phyloP scores from a whole-genome alignment of 805 yeast genomes.

The Saccharomycopsis amapae region DNA sequence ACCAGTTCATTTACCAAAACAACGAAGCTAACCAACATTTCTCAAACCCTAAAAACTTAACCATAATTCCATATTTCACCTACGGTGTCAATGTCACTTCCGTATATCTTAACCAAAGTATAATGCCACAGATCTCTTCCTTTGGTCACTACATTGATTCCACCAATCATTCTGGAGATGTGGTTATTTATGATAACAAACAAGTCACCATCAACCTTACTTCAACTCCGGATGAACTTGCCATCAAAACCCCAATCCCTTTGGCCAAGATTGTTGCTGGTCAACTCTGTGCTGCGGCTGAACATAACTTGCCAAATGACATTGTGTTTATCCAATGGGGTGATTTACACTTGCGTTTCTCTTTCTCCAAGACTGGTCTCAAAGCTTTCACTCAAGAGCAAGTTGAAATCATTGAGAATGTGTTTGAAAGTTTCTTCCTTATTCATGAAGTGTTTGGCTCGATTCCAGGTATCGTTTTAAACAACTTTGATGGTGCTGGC shows the following conservation, averaged over 20 bases:
- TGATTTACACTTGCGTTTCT: slow-evolving; percentile 11
- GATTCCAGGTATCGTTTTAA: slow-evolving; percentile 16
- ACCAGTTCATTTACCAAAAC: slow-evolving; percentile 8
- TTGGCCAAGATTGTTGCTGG: slow-evolving; percentile 6
- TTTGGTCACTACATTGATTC: slow-evolving; percentile 14
- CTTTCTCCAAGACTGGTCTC: slow-evolving; percentile 4
- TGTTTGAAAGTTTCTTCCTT: slow-evolving; percentile 9
- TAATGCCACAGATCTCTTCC: slow-evolving; percentile 3
- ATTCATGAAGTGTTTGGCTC: slow-evolving; percentile 16
- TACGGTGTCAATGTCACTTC: slow-evolving; percentile 20
- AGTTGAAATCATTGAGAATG: slow-evolving; percentile 10
- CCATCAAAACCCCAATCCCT: slow-evolving; percentile 4
- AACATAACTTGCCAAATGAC: slow-evolving; percentile 13
- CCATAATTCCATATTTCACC: slow-evolving; percentile 18
- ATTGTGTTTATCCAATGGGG: slow-evolving; percentile 16
- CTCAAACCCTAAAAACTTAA: slow-evolving; percentile 16
- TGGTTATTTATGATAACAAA: slow-evolving; percentile 9
- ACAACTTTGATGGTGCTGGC: slow-evolving; percentile 19
- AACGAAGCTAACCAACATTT: slow-evolving; percentile 12
- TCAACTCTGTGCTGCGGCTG: slow-evolving; percentile 14
- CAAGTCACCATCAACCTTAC: slow-evolving; percentile 12
- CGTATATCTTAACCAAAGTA: neutral
- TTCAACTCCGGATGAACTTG: slow-evolving; percentile 14
- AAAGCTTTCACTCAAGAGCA: slow-evolving; percentile 5
- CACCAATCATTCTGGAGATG: neutral